Conservation (phyloP, 805 yeast species). For the Nakazawaea pomicola region DNA sequence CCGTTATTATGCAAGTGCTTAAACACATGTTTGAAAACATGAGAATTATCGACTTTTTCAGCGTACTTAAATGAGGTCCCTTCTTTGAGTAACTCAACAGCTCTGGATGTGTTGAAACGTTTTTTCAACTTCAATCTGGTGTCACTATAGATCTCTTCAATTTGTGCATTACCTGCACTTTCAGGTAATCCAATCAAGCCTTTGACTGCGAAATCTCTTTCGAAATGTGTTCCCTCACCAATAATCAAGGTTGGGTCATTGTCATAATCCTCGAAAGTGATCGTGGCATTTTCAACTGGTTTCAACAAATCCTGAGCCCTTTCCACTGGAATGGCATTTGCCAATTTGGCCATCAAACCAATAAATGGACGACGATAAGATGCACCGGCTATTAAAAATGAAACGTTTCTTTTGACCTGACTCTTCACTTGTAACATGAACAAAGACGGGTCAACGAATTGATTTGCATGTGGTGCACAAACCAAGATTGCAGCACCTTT, state of each 20-base stretch:
- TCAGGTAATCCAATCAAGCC: slow-evolving; percentile 79
- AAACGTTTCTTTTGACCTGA: slow-evolving; percentile 61
- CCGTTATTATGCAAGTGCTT: slow-evolving; percentile 63
- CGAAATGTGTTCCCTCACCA: slow-evolving; percentile 68
- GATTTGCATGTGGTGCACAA: slow-evolving; percentile 97
- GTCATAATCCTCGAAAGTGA: slow-evolving; percentile 37
- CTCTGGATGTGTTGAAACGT: slow-evolving; percentile 57
- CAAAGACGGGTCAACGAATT: slow-evolving; percentile 65
- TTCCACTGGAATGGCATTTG: slow-evolving; percentile 84
- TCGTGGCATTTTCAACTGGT: slow-evolving; percentile 56
- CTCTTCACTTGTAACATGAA: slow-evolving; percentile 68
- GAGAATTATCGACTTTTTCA: slow-evolving; percentile 74
- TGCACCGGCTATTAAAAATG: slow-evolving; percentile 81
- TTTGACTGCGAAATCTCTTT: slow-evolving; percentile 57
- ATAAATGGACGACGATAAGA: slow-evolving; percentile 64
- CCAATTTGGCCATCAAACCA: slow-evolving; percentile 70
- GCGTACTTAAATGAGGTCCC: slow-evolving; percentile 67
- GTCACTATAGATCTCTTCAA: slow-evolving; percentile 65
- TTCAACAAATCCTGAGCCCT: slow-evolving; percentile 82
- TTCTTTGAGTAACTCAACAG: slow-evolving; percentile 36
- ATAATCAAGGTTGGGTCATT: slow-evolving; percentile 49
- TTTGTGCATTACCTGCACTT: slow-evolving; percentile 68
- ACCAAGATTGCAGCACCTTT: slow-evolving; percentile 87
- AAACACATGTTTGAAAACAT: slow-evolving; percentile 77
- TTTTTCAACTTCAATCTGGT: slow-evolving; percentile 60